phyloP scores from a whole-genome alignment of 495 filamentous ascomycete genomes.

The Podospora appendiculata region DNA sequence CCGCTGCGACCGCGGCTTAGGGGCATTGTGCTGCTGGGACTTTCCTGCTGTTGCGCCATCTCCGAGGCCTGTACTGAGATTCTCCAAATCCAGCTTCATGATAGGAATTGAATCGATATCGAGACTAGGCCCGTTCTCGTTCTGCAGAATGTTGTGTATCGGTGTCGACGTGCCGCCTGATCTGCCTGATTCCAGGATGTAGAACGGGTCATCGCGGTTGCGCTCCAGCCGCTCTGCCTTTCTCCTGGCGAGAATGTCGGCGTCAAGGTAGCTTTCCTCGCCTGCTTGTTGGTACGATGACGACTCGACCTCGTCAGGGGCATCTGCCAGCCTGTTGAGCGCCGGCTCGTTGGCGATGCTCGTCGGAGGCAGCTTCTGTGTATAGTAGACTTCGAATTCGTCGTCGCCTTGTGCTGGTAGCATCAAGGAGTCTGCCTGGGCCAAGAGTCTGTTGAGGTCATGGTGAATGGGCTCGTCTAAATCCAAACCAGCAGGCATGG shows the following conservation, averaged over 20 bases:
- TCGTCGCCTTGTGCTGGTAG: slow-evolving; percentile 47
- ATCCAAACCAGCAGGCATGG: slow-evolving; percentile 63
- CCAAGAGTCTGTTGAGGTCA: slow-evolving; percentile 58
- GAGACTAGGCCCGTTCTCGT: slow-evolving; percentile 61
- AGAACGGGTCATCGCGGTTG: slow-evolving; percentile 91
- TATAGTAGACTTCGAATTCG: slow-evolving; percentile 70
- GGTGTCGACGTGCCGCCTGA: slow-evolving; percentile 50
- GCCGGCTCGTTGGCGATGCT: slow-evolving; percentile 42
- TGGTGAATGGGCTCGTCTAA: slow-evolving; percentile 74
- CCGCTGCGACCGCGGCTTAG: slow-evolving; percentile 16
- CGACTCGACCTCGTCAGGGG: slow-evolving; percentile 29
- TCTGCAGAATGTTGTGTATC: slow-evolving; percentile 61
- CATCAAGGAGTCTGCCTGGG: slow-evolving; percentile 46
- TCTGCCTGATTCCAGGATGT: slow-evolving; percentile 60
- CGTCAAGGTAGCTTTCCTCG: slow-evolving; percentile 53
- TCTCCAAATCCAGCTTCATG: slow-evolving; percentile 74
- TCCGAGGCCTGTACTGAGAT: slow-evolving; percentile 21
- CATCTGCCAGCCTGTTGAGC: slow-evolving; percentile 40
- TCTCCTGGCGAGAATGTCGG: slow-evolving; percentile 53
- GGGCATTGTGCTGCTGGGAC: slow-evolving; percentile 9
- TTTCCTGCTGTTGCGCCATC: neutral
- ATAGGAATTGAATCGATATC: slow-evolving; percentile 94
- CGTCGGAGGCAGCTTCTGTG: slow-evolving; percentile 38
- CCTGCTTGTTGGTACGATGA: slow-evolving; percentile 55
- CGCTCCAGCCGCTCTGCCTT: slow-evolving; percentile 64